These are phyloP conservation scores for Penicillium sp. DNA, from an alignment of 2,329 filamentous ascomycete species.

Conservation along the genomic window DNA sequence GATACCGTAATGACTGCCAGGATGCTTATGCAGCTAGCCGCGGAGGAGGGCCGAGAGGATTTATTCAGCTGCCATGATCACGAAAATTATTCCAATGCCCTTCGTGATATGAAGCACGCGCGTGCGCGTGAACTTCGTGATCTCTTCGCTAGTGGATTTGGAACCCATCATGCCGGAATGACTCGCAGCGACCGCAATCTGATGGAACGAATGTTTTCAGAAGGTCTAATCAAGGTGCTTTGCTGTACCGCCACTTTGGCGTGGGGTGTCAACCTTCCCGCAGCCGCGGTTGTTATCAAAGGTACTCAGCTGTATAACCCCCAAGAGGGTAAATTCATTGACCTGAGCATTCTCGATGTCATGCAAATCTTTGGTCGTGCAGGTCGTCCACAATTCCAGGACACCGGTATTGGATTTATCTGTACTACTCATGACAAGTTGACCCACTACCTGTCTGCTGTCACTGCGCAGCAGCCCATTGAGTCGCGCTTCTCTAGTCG, in stretches of 20 bases:
- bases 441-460: conserved; percentile 83
- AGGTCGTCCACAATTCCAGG: conserved; percentile 94
- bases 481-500: conserved; percentile 95
- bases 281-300: conserved; percentile 95
- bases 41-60: conserved; percentile 74
- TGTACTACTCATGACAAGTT: conserved; percentile 95
- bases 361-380: conserved; percentile 98
- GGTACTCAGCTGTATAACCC: conserved; percentile 96
- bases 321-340: conserved; percentile 93
- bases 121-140: conserved; percentile 86
- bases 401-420: conserved; percentile 97
- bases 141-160: conserved; percentile 83
- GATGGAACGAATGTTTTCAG: conserved; percentile 87
- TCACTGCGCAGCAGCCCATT: conserved; percentile 94
- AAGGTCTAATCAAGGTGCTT: conserved; percentile 92
- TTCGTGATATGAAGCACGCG: conserved; percentile 80
- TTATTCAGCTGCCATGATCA: conserved; percentile 80
- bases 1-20: conserved; percentile 89
- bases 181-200: conserved; percentile 88
- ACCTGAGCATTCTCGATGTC: conserved; percentile 93
- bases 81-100: conserved; percentile 74
- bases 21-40: conserved; percentile 80
- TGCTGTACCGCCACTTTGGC: conserved; percentile 97
- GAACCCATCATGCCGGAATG: conserved; percentile 97
- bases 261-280: conserved; percentile 98